Conservation (phyloP, 2,329 filamentous ascomycete genomes). For the Scytalidium lignicola region DNA sequence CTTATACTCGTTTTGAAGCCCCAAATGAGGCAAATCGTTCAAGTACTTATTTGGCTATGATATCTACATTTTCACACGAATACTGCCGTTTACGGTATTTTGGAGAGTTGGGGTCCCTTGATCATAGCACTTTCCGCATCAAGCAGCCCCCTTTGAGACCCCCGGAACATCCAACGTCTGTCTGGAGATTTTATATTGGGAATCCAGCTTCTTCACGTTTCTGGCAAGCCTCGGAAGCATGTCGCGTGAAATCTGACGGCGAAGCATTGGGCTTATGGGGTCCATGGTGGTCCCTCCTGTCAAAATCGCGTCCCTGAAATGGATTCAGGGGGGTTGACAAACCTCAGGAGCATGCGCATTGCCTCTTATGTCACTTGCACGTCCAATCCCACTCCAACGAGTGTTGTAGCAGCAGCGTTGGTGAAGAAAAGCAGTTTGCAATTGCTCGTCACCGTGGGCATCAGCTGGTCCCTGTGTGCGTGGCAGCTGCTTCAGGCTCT, state of each 20-base stretch:
- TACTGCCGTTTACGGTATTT: constrained; percentile 9
- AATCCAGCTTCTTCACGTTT: not conserved
- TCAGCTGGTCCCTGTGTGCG: not conserved
- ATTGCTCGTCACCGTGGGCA: not conserved
- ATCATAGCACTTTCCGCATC: not conserved
- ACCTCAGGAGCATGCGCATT: not conserved
- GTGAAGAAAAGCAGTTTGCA: not conserved
- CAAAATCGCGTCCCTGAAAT: not conserved
- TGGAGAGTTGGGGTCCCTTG: not conserved
- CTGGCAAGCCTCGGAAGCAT: not conserved
- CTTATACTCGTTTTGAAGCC: constrained; percentile 63
- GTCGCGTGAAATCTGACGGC: not conserved
- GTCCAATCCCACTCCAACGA: not conserved
- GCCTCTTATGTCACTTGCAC: not conserved
- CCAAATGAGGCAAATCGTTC: constrained; percentile 32
- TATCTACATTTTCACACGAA: constrained; percentile 13
- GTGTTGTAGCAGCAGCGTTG: not conserved
- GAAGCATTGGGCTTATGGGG: not conserved
- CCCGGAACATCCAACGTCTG: not conserved
- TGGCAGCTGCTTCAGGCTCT: not conserved
- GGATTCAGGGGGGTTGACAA: not conserved
- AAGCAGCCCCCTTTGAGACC: not conserved
- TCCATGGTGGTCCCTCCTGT: not conserved
- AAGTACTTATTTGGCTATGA: constrained; percentile 28
- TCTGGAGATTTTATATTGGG: not conserved